Base-by-base conservation (phyloP, 257 asterid species). In the Fraxinus pennsylvanica region DNA sequence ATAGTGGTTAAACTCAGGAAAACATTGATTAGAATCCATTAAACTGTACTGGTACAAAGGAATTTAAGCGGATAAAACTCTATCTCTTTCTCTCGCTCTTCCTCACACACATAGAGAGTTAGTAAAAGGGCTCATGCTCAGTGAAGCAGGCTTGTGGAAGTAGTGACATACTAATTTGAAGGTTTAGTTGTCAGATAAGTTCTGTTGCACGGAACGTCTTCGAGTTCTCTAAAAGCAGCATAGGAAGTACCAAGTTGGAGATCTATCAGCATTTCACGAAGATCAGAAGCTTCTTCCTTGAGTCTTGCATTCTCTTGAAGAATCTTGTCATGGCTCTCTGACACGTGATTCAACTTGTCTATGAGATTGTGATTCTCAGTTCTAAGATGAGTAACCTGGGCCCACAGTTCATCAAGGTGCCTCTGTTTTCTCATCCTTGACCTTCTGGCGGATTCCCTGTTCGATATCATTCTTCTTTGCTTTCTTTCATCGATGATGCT, bases 361-460 rank as follows among this genome's bases (percentile, higher is more conserved):
- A 90, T 43, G 63, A 94, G 92, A 83, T 43, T 81, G 29, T 84
- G 82, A 15, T 92, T 92, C 70, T 94, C 97, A 0, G 89, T 88
- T 67, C 88, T 84, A 72, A 94, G 95, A 12, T 88, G 94, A 65
- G 84, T 72, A 15, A 92, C 97, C 83, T 92, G 97, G 1, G 94
- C 83, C 91, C 95, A 85, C 1, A 94, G 87, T 86, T 92, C 98
- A 38, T 92, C 97, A 3, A 94, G 94, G 71, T 92, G 97, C 82
- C 89, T 89, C 85, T 94, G 97, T 74, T 94, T 94, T 33, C 98
- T 79, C 98, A 94, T 94, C 86, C 98, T 89, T 1, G 98, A 94
- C 78, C 98, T 85, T 17, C 98, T 73, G 0, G 98, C 98, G 0
- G 98, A 94, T 77, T 92, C 97, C 50, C 97, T 80, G 75, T 92